phyloP scores from a whole-genome alignment of 2,329 filamentous ascomycete genomes.

The Phoma herbarum region DNA sequence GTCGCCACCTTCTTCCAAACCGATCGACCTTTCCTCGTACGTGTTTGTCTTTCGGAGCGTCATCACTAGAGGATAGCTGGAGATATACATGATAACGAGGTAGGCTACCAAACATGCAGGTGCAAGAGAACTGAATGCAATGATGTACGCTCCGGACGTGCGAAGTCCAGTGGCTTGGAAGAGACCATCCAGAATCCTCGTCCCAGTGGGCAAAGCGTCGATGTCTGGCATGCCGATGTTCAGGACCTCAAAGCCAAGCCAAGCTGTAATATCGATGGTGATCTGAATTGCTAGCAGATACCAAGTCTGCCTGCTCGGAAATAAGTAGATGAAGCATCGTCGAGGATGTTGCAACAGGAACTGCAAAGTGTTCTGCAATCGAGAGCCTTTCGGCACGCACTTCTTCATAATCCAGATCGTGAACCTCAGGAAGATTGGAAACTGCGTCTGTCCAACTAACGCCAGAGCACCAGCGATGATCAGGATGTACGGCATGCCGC shows the following conservation, averaged over 20 bases:
- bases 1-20: constrained; percentile 58
- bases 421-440: constrained; percentile 66
- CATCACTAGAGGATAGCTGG: constrained; percentile 69
- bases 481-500: constrained; percentile 56
- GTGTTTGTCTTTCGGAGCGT: constrained; percentile 74
- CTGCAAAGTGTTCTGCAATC: constrained; percentile 58
- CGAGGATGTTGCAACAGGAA: constrained; percentile 71
- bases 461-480: constrained; percentile 60
- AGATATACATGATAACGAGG: constrained; percentile 73
- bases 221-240: constrained; percentile 69
- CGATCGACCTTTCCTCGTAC: constrained; percentile 74
- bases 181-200: constrained; percentile 69
- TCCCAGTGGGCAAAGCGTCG: constrained; percentile 60
- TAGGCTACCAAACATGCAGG: constrained; percentile 69
- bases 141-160: constrained; percentile 72
- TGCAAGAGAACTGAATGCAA: constrained; percentile 64
- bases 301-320: constrained; percentile 70
- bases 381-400: constrained; percentile 51
- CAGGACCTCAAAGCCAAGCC: constrained; percentile 71
- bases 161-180: constrained; percentile 70
- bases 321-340: constrained; percentile 71
- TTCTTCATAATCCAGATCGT: constrained; percentile 66
- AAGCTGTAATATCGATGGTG: constrained; percentile 69
- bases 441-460: constrained; percentile 64
- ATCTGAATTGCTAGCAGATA: constrained; percentile 70